Percentiles rank a stretch among this genome's conserved stretches.
Evolutionary conservation across 768 basidiomycete species (phyloP).

Genomic region (Russula griseocarnosa): DNA sequence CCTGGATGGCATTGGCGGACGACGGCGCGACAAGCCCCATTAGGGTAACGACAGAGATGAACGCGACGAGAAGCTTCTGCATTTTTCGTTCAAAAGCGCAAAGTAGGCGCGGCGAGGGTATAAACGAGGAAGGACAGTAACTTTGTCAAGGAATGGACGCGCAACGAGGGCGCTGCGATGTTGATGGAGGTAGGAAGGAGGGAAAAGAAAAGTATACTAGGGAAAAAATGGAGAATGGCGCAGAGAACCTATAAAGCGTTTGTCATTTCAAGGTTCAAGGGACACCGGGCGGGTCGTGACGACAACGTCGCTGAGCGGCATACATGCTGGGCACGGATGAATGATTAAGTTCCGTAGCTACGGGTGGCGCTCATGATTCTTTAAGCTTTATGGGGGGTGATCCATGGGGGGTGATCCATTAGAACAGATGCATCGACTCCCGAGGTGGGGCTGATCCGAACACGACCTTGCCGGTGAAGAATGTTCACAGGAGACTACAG

Average conservation of each 20-base stretch:
- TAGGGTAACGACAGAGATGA: constrained; percentile 10
- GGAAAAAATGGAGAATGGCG: neutral
- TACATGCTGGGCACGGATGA: neutral
- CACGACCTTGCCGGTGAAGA: too few species aligned
- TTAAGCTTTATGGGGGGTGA: too few species aligned
- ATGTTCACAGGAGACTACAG: too few species aligned
- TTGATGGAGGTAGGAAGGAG: neutral
- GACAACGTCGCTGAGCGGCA: too few species aligned
- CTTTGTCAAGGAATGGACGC: neutral
- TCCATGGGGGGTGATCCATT: too few species aligned
- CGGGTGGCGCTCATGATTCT: too few species aligned
- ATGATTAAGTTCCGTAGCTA: too few species aligned
- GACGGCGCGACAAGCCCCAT: constrained; percentile 5
- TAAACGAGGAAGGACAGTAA: neutral
- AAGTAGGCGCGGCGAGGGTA: neutral
- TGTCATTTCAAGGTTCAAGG: neutral
- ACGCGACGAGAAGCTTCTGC: constrained; percentile 6
- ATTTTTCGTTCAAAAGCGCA: constrained; percentile 3
- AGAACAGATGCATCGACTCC: too few species aligned
- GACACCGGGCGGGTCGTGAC: neutral
- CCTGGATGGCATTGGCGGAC: neutral
- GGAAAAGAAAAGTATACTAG: neutral
- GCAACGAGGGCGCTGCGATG: neutral
- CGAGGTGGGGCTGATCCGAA: too few species aligned
- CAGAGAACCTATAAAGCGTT: neutral